These are phyloP conservation scores for Amesomyces nigricolor DNA, from an alignment of 2,329 filamentous ascomycete species.

Conservation along the genomic window DNA sequence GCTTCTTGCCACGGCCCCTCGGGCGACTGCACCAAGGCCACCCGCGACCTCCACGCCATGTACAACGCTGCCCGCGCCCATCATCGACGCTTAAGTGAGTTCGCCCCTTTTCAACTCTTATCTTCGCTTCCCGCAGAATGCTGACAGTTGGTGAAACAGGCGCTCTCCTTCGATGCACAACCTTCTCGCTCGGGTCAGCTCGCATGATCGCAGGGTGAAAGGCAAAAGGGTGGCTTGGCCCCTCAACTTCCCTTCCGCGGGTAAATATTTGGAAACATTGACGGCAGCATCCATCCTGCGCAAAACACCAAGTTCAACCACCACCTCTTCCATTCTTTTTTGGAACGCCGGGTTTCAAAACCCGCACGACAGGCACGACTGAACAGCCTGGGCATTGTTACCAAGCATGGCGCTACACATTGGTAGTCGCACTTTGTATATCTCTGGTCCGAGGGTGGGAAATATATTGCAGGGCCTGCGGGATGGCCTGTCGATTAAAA, in stretches of 20 bases:
- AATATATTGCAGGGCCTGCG: constrained; percentile 3
- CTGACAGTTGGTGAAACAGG: background rate
- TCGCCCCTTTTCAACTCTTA: background rate
- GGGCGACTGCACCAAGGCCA: constrained; percentile 33
- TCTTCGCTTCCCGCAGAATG: background rate
- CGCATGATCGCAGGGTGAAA: background rate
- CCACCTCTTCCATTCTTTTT: constrained; percentile 1
- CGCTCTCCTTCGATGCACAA: background rate
- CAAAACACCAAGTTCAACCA: background rate
- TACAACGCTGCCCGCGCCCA: constrained; percentile 30
- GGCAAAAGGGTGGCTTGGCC: background rate
- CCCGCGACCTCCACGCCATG: constrained; percentile 35
- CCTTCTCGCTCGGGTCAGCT: constrained; percentile 4
- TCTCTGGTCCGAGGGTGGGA: constrained; percentile 8
- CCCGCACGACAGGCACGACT: background rate
- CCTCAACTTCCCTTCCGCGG: background rate
- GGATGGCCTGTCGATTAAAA: constrained; percentile 8
- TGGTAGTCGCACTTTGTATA: constrained; percentile 10
- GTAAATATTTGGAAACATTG: constrained; percentile 15
- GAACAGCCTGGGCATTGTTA: background rate
- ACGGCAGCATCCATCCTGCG: constrained; percentile 7
- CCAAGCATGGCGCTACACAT: background rate
- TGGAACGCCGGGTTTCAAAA: background rate
- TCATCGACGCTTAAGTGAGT: constrained; percentile 26
- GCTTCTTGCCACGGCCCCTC: constrained; percentile 32